Evolutionary conservation across 164 flowering plant species (phyloP).

Genomic region (Buxus sempervirens): DNA sequence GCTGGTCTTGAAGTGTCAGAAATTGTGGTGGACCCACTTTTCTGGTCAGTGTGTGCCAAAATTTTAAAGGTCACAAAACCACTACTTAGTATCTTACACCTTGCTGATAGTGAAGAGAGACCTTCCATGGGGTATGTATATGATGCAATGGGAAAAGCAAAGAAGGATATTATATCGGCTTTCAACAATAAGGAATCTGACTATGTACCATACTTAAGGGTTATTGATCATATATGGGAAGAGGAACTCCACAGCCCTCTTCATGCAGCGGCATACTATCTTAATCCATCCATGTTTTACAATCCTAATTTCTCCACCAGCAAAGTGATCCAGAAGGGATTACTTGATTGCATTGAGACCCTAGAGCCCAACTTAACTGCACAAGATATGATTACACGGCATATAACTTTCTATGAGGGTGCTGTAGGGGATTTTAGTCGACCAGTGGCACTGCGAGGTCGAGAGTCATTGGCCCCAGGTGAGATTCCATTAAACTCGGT

Average conservation of each 20-base stretch:
- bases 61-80: slow-evolving; percentile 32
- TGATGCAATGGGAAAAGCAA: slow-evolving; percentile 46
- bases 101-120: slow-evolving; percentile 35
- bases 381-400: slow-evolving; percentile 36
- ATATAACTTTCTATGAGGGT: slow-evolving; percentile 34
- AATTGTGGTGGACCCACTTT: slow-evolving; percentile 26
- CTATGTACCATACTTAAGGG: slow-evolving; percentile 25
- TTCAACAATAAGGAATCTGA: slow-evolving; percentile 28
- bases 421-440: slow-evolving; percentile 43
- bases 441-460: slow-evolving; percentile 36
- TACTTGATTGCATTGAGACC: slow-evolving; percentile 44
- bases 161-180: slow-evolving; percentile 22
- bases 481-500: neutral
- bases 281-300: slow-evolving; percentile 40
- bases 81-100: slow-evolving; percentile 29
- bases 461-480: slow-evolving; percentile 43
- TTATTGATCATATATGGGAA: slow-evolving; percentile 36
- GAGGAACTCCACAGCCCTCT: slow-evolving; percentile 37
- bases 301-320: slow-evolving; percentile 23
- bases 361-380: slow-evolving; percentile 33
- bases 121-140: slow-evolving; percentile 47
- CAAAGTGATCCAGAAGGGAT: slow-evolving; percentile 37
- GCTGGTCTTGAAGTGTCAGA: slow-evolving; percentile 31
- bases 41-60: slow-evolving; percentile 31
- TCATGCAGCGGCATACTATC: slow-evolving; percentile 42